Percentiles rank a stretch among this genome's conserved stretches.
These are phyloP conservation scores for Aethionema arabicum DNA, from an alignment of 345 rosid genomes.

Conservation along the genomic window DNA sequence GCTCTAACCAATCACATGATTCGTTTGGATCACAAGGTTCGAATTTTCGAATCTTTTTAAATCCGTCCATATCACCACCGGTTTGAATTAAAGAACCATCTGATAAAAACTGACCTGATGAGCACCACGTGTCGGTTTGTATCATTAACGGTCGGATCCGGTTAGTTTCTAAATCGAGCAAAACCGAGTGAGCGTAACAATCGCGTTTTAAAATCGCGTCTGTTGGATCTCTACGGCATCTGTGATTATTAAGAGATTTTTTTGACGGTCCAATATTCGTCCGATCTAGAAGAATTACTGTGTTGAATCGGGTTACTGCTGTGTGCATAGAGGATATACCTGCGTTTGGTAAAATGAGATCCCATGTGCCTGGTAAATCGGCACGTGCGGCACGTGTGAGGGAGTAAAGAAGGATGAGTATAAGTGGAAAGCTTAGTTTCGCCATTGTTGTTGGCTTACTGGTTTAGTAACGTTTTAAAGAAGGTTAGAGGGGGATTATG, in stretches of 20 bases:
- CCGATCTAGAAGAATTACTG: constrained; percentile 81
- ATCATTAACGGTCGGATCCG: constrained; percentile 59
- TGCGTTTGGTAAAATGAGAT: constrained; percentile 59
- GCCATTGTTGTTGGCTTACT: constrained; percentile 37
- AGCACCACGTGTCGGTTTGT: constrained; percentile 80
- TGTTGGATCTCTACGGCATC: constrained; percentile 55
- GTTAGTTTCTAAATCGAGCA: constrained; percentile 50
- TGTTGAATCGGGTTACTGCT: constrained; percentile 92
- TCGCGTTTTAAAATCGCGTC: constrained; percentile 60
- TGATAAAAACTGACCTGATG: constrained; percentile 67
- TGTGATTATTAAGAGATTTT: constrained; percentile 51
- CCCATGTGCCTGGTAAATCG: constrained; percentile 85
- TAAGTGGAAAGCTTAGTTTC: background rate
- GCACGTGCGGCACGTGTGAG: constrained; percentile 43
- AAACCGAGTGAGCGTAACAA: constrained; percentile 75
- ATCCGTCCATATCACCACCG: constrained; percentile 65
- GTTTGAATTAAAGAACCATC: constrained; percentile 75
- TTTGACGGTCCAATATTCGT: constrained; percentile 83
- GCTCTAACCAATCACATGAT: constrained; percentile 70
- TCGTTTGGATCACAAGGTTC: constrained; percentile 47
- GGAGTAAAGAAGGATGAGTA: constrained; percentile 12
- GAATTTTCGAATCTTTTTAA: constrained; percentile 56
- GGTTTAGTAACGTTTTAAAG: constrained; percentile 22
- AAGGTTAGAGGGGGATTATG: background rate
- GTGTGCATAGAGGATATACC: constrained; percentile 97